phyloP scores from a whole-genome alignment of 805 yeast genomes.

The Barnettozyma wickerhamii region DNA sequence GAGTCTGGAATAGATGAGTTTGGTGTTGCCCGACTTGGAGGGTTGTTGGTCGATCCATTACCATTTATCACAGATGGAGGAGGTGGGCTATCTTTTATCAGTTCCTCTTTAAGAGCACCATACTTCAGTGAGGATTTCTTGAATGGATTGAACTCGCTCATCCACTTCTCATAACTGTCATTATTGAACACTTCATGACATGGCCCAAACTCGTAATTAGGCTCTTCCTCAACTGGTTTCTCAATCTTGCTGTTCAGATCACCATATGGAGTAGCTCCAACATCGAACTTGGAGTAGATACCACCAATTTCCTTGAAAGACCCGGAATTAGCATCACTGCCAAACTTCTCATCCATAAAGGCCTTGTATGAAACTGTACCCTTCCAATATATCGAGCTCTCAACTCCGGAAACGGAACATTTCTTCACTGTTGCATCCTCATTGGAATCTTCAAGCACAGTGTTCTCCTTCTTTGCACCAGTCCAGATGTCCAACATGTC shows the following conservation, averaged over 20 bases:
- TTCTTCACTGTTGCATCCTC: background rate
- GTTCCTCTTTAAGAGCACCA: no score
- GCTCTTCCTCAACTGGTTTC: background rate
- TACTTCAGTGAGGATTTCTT: background rate
- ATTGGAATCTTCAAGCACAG: background rate
- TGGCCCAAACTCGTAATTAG: background rate
- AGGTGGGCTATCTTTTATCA: no score
- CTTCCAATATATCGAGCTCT: constrained; percentile 17
- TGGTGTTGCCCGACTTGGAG: no score
- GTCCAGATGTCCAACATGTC: constrained; percentile 4
- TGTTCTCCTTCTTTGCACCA: background rate
- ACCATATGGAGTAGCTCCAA: background rate
- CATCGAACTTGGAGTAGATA: background rate
- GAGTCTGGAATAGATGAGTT: no score
- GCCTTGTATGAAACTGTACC: constrained; percentile 15
- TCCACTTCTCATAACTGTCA: background rate
- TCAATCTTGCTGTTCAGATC: background rate
- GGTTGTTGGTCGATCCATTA: no score
- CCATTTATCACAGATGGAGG: no score
- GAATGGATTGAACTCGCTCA: constrained; percentile 3
- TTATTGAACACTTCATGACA: background rate
- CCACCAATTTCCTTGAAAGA: background rate
- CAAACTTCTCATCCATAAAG: background rate
- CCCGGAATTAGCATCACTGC: background rate
- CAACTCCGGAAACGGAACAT: constrained; percentile 6